Base-by-base conservation (phyloP, 2,329 filamentous ascomycete species). In the Fusarium pseudocircinatum region DNA sequence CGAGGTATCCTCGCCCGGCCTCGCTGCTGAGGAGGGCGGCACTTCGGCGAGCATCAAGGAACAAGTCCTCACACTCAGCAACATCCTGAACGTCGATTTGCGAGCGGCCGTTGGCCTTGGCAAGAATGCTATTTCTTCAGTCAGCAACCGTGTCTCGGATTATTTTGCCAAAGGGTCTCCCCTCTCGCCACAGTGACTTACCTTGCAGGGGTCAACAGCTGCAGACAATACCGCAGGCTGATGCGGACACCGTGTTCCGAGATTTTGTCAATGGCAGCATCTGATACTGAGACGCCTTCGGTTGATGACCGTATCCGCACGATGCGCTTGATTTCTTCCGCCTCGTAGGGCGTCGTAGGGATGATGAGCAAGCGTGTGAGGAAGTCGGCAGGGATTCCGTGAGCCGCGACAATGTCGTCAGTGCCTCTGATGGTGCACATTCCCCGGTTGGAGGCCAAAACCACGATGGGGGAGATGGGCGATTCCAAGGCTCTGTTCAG, bases 401-500 rank as follows among this genome's bases (percentile, higher is more conserved):
- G 96, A 8, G 96, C 94, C 63, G 95, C 94, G 77, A 93, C 88
- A 80, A 96, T 88, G 82, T 94, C 90, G 77, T 93, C 89, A 63
- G 93, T 96, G 80, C 96, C 96, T 78, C 95, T 94, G 80, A 99
- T 96, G 74, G 94, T 93, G 74, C 94, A 96, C 87, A 95, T 92
- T 82, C 96, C 96, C 79, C 96, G 93, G 86, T 99, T 99, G 46
- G 96, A 98, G 67, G 96, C 96, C 69, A 99, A 92, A 75, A 99
- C 96, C 70, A 99, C 96, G 79, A 99, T 97, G 65, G 96, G 96
- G 4, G 96, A 96, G 79, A 99, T 97, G 75, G 92, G 90, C 63
- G 94, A 95, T 87, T 99, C 96, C 76, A 99, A 89, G n/a, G 96
- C 96, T 80, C 95, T 94, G 87, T 98, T 98, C 80, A 99, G 91